These are phyloP conservation scores for Echinosophora koreensis DNA, from an alignment of 306 rosid species.

Conservation along the genomic window DNA sequence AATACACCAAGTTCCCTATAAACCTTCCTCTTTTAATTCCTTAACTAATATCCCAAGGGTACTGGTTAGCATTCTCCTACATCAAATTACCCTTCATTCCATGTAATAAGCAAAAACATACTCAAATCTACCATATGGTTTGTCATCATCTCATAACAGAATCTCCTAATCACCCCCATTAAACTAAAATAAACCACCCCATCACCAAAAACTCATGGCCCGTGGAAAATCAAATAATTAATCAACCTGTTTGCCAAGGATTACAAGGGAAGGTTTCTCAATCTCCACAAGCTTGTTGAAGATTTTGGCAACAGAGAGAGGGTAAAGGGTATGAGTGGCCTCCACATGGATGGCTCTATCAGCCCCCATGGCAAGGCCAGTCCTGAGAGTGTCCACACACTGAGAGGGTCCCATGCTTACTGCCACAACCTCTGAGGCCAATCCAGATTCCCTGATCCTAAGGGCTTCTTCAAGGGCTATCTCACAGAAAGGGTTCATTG, in stretches of 20 bases:
- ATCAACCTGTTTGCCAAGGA: conserved; percentile 88
- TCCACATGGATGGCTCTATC: conserved; percentile 92
- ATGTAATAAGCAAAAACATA: not conserved
- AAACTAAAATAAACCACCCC: not conserved
- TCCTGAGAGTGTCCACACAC: conserved; percentile 79
- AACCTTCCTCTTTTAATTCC: no score
- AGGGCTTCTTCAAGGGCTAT: conserved; percentile 95
- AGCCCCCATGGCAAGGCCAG: conserved; percentile 95
- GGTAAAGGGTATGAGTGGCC: conserved; percentile 55
- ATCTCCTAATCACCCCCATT: not conserved
- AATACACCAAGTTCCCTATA: no score
- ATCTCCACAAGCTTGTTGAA: conserved; percentile 74
- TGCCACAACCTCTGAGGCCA: conserved; percentile 92
- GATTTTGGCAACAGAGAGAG: conserved; percentile 84
- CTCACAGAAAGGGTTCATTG: conserved; percentile 98
- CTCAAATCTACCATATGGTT: not conserved
- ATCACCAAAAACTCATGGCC: not conserved
- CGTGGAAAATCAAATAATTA: not conserved
- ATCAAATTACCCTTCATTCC: not conserved
- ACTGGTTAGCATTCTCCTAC: no score
- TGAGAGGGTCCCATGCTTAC: conserved; percentile 85
- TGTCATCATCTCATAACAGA: no score
- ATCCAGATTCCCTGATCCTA: conserved; percentile 74
- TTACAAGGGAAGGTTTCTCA: conserved; percentile 84
- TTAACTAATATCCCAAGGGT: no score